phyloP scores from a whole-genome alignment of 1,284 basidiomycete species.

The Chalciporus sp. region DNA sequence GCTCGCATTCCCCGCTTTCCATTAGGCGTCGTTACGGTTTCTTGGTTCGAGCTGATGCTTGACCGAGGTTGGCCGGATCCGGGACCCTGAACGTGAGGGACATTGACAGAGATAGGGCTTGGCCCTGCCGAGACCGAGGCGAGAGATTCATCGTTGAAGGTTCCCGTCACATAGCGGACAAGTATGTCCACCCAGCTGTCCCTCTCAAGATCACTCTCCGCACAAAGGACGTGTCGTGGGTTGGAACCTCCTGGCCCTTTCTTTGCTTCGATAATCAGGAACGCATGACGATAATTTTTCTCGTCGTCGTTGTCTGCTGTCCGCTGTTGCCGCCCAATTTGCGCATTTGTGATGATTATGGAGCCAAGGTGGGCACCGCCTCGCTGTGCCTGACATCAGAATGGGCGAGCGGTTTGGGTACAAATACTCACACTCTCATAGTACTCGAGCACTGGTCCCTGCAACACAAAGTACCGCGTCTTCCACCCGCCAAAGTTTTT shows the following conservation, averaged over 20 bases:
- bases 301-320: slow-evolving; percentile 71
- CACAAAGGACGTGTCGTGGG: slow-evolving; percentile 91
- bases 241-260: slow-evolving; percentile 70
- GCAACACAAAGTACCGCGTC: slow-evolving; percentile 90
- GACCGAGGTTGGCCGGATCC: slow-evolving; percentile 51
- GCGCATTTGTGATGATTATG: slow-evolving; percentile 84
- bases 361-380: slow-evolving; percentile 90
- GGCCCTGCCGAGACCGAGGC: slow-evolving; percentile 20
- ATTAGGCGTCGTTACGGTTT: slow-evolving; percentile 38
- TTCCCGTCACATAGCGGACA: slow-evolving; percentile 78
- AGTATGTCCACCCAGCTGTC: slow-evolving; percentile 96
- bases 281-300: slow-evolving; percentile 94
- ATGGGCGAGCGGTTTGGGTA: slow-evolving; percentile 6
- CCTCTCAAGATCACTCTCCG: slow-evolving; percentile 90
- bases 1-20: slow-evolving; percentile 38
- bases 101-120: slow-evolving; percentile 31
- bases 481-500: slow-evolving; percentile 98
- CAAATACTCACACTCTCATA: slow-evolving; percentile 84
- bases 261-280: slow-evolving; percentile 91
- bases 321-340: slow-evolving; percentile 63
- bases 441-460: slow-evolving; percentile 88
- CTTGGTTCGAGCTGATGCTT: slow-evolving; percentile 57
- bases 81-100: slow-evolving; percentile 21
- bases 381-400: slow-evolving; percentile 52
- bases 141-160: slow-evolving; percentile 67